These are phyloP conservation scores for Pestalotiopsis sp. DNA, from an alignment of 2,329 filamentous ascomycete genomes.

Conservation along the genomic window DNA sequence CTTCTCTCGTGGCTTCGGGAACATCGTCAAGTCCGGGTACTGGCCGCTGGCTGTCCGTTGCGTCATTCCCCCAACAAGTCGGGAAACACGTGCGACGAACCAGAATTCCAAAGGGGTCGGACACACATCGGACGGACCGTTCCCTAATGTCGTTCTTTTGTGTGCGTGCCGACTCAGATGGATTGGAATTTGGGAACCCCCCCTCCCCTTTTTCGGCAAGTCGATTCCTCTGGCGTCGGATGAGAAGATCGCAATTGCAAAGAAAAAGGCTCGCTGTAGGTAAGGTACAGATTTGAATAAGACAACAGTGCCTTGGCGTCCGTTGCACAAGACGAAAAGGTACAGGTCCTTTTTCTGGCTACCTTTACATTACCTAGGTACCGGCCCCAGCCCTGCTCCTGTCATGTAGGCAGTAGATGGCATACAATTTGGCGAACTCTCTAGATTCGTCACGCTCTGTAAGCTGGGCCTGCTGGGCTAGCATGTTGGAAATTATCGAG, in stretches of 20 bases:
- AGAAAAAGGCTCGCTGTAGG: no score
- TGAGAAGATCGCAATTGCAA: no score
- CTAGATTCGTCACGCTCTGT: constrained; percentile 10
- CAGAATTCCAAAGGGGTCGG: background rate
- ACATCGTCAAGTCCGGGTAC: constrained; percentile 4
- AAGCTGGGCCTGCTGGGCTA: background rate
- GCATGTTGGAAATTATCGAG: constrained; percentile 10
- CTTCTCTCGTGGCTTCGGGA: background rate
- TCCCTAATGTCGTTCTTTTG: background rate
- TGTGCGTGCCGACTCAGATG: background rate
- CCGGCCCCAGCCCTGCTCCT: background rate
- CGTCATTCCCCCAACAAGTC: background rate
- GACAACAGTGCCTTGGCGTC: no score
- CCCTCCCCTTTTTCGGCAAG: background rate
- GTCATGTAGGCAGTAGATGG: constrained; percentile 10
- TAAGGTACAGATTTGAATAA: no score
- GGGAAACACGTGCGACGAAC: background rate
- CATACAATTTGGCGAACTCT: constrained; percentile 8
- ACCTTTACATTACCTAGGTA: background rate
- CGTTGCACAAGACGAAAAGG: no score
- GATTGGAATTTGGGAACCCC: background rate
- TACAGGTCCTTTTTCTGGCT: background rate
- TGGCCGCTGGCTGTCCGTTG: background rate
- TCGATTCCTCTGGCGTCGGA: background rate
- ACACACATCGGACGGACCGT: background rate